Base-by-base conservation (phyloP, 345 rosid genomes). In the Isatis tinctoria region DNA sequence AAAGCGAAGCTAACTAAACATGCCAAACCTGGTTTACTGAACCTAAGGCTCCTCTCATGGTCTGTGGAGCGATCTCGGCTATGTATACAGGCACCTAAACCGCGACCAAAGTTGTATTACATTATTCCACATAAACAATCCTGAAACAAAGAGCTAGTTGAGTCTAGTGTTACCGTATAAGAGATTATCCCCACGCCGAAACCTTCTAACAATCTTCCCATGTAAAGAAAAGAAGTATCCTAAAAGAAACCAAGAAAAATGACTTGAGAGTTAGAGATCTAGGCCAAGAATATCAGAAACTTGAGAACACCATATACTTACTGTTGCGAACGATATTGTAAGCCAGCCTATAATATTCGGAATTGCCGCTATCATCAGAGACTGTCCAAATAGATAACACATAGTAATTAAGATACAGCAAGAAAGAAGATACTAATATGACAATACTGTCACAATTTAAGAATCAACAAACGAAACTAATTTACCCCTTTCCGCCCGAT, bases 321-420 rank as follows among this genome's bases (percentile, higher is more conserved):
- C 99, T 78, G 64, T 81, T 37, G 99, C 99, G 67, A 95, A 90
- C 53, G 98, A 92, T 82, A 95, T 90, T 8, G 91, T 83, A 65
- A 95, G 94, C 99, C 99, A 95, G 43, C 98, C 99, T 54, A 95
- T 87, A 39, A 95, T 85, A 78, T 95, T 95, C 47, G 99, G 98
- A 77, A 95, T 85, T 37, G 99, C 81, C 74, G 98, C 99, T 63
- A 95, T 87, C 98, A 95, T 92, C 63, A 95, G 64, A 70, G 99
- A 88, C 99, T 95, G 86, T 8, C 83, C 74, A 76, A 51, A 32
- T 36, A 22, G 57, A 43, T 47, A 28, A 12, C 30, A 39, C 6
- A 67, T 4, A 57, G 40, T 48, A 12, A 51, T 20, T 37, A 27
- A 57, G 63, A 56, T 41, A 35, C 13, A 67, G 8, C 14, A 69